phyloP scores from a whole-genome alignment of 108 stramenopile genomes.

The Nannochloropsis salina region DNA sequence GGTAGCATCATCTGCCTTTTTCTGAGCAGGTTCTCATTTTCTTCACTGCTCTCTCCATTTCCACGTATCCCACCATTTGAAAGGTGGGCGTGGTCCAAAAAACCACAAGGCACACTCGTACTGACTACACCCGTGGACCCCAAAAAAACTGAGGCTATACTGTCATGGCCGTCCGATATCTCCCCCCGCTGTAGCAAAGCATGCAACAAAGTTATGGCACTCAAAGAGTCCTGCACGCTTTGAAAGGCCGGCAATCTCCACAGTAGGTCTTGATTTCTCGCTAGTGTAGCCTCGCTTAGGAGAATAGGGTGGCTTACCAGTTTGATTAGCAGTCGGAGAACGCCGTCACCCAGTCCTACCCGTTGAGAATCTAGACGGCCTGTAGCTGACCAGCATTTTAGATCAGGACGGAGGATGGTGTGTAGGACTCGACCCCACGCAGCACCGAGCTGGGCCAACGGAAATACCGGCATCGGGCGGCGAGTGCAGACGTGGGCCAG shows the following conservation, averaged over 20 bases:
- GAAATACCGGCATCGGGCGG: not conserved
- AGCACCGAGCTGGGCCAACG: not conserved
- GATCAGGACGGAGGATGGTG: not conserved
- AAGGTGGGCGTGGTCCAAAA: not conserved
- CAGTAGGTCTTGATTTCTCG: not conserved
- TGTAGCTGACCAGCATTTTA: not conserved
- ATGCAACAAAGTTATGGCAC: not conserved
- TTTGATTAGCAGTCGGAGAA: not conserved
- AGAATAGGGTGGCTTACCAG: not conserved
- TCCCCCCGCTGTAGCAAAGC: constrained; percentile 13
- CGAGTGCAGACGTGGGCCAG: not conserved
- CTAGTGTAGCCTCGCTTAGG: not conserved
- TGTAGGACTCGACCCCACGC: not conserved
- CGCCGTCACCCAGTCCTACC: not conserved
- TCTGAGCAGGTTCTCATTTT: not conserved
- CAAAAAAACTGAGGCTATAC: not conserved
- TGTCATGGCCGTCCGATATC: not conserved
- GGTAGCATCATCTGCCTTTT: not conserved
- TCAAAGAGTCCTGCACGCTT: not conserved
- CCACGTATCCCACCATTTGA: not conserved
- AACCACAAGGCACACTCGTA: not conserved
- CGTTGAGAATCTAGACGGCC: not conserved
- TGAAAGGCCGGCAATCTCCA: not conserved
- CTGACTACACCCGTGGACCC: not conserved
- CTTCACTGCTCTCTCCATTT: not conserved